These are phyloP conservation scores for Leucoagaricus sp. DNA, from an alignment of 1,284 basidiomycete genomes.

Conservation along the genomic window DNA sequence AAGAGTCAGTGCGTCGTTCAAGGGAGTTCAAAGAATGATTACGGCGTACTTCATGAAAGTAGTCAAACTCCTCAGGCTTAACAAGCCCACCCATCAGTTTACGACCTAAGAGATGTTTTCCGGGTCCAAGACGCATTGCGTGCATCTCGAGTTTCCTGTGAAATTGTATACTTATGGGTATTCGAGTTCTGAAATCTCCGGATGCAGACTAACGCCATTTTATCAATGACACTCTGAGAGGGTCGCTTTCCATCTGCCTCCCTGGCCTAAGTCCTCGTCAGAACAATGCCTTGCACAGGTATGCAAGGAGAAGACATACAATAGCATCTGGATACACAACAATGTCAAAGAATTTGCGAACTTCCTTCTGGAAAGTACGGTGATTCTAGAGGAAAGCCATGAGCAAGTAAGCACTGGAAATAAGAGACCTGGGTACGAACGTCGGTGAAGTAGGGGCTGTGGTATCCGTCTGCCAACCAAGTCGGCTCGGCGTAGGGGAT, in stretches of 20 bases:
- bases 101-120: constrained; percentile 80
- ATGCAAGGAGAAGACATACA: constrained; percentile 16
- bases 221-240: constrained; percentile 63
- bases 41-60: constrained; percentile 72
- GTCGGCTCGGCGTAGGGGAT: constrained; percentile 87
- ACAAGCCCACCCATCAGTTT: constrained; percentile 74
- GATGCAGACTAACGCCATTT: constrained; percentile 56
- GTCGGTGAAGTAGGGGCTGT: constrained; percentile 71
- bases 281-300: not conserved
- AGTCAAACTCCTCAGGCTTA: constrained; percentile 67
- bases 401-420: not conserved
- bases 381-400: constrained; percentile 41
- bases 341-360: constrained; percentile 38
- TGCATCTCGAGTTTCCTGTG: constrained; percentile 69
- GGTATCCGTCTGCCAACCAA: constrained; percentile 72
- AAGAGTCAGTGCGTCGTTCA: not conserved
- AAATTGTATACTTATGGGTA: not conserved
- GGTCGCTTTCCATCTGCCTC: constrained; percentile 80
- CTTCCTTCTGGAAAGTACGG: constrained; percentile 55
- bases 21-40: constrained; percentile 1
- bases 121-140: constrained; percentile 90
- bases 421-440: constrained; percentile 30
- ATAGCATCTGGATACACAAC: constrained; percentile 34
- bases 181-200: not conserved
- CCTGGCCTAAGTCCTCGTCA: constrained; percentile 43